A percentile compares a stretch with the other conserved stretches of the same genome.
Evolutionary conservation across 2,329 filamentous ascomycete genomes (phyloP).

Genomic region (Exophiala mesophila): DNA sequence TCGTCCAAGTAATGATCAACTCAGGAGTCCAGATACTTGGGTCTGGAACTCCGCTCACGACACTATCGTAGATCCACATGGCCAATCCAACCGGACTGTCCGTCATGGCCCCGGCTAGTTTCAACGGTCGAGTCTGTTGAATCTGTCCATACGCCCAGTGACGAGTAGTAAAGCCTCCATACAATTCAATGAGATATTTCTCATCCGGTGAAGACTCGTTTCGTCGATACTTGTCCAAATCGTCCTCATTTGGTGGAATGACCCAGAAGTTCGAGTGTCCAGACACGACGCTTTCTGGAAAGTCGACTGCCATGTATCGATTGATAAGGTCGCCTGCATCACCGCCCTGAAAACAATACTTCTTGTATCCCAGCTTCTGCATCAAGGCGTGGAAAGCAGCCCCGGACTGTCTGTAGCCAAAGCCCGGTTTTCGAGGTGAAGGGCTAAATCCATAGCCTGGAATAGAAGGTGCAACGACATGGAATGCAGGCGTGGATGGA

Average conservation of each 20-base stretch:
- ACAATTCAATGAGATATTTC: slow-evolving; percentile 13
- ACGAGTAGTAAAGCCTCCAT: slow-evolving; percentile 11
- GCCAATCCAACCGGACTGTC: slow-evolving; percentile 29
- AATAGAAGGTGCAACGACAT: slow-evolving; percentile 29
- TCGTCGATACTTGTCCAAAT: slow-evolving; percentile 6
- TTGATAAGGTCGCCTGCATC: slow-evolving; percentile 29
- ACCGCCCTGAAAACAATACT: slow-evolving; percentile 29
- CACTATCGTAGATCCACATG: slow-evolving; percentile 29
- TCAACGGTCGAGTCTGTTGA: slow-evolving; percentile 25
- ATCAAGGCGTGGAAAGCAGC: slow-evolving; percentile 21
- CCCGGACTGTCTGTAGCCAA: slow-evolving; percentile 8
- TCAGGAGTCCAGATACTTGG: slow-evolving; percentile 24
- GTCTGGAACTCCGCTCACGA: slow-evolving; percentile 22
- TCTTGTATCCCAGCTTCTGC: slow-evolving; percentile 25
- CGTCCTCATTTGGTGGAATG: slow-evolving; percentile 9
- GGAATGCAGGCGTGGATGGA: slow-evolving; percentile 24
- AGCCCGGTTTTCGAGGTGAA: slow-evolving; percentile 14
- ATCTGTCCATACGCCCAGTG: slow-evolving; percentile 20
- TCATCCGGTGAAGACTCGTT: slow-evolving; percentile 19
- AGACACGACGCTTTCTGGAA: slow-evolving; percentile 23
- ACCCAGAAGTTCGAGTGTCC: slow-evolving; percentile 27
- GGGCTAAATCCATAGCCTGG: slow-evolving; percentile 29
- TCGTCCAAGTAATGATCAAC: slow-evolving; percentile 29
- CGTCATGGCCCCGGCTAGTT: slow-evolving; percentile 25
- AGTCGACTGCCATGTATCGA: slow-evolving; percentile 25